phyloP scores from a whole-genome alignment of 306 rosid genomes.

The peach (Prunus persica) region Prunus_persica_NCBIv2 NC_034015.1:22220501-22221000 shows the following conservation, averaged over 20 bases:
- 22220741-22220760: background rate
- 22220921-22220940: background rate
- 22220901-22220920: background rate
- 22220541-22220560: too few species aligned
- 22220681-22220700: too few species aligned
- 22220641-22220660: too few species aligned
- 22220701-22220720: too few species aligned
- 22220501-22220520: too few species aligned
- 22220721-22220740: background rate
- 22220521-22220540: too few species aligned
- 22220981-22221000: background rate
- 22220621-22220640: too few species aligned
- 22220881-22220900: background rate
- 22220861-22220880: background rate
- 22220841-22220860: background rate
- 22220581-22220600: too few species aligned
- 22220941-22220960: background rate
- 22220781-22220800: background rate
- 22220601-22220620: too few species aligned
- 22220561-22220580: too few species aligned
- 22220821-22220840: background rate
- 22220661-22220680: too few species aligned
- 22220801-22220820: background rate
- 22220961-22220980: background rate
- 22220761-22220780: background rate